Percentiles rank a stretch among this genome's conserved stretches.
Conservation (phyloP, 176 grass and related monocot genomes). For the Neostapfia colusana region DNA sequence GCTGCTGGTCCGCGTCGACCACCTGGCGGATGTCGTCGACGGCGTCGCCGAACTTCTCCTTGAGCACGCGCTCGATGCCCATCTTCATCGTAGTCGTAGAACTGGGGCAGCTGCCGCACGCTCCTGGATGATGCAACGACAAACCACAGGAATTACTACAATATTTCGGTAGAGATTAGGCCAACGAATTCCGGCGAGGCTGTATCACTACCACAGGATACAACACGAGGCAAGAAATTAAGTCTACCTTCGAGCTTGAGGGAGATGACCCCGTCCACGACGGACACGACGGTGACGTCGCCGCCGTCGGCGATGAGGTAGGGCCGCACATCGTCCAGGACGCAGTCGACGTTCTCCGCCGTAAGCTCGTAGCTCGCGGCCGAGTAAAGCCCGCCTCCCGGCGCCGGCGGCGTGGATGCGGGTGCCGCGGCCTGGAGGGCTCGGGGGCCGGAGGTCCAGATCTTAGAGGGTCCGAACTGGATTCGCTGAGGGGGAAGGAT, state of each 20-base stretch:
- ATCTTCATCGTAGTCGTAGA: slow-evolving; percentile 95
- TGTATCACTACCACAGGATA: background rate
- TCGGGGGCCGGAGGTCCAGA: slow-evolving; percentile 27
- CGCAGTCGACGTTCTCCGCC: slow-evolving; percentile 69
- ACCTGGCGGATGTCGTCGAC: slow-evolving; percentile 76
- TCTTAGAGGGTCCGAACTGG: slow-evolving; percentile 33
- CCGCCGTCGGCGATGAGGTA: slow-evolving; percentile 92
- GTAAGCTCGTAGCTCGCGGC: slow-evolving; percentile 77
- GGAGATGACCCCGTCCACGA: slow-evolving; percentile 84
- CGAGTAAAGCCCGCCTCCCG: slow-evolving; percentile 67
- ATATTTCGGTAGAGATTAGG: background rate
- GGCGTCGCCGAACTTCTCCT: slow-evolving; percentile 92
- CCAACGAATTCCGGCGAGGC: background rate
- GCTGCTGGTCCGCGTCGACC: slow-evolving; percentile 43
- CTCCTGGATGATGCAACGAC: slow-evolving; percentile 48
- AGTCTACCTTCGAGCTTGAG: slow-evolving; percentile 83
- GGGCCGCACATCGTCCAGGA: slow-evolving; percentile 80
- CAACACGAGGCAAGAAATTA: background rate
- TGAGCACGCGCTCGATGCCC: slow-evolving; percentile 90
- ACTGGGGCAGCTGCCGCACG: slow-evolving; percentile 88
- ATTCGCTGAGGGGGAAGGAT: slow-evolving; percentile 13
- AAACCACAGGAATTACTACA: background rate
- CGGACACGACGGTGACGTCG: slow-evolving; percentile 74
- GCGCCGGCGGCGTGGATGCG: slow-evolving; percentile 40
- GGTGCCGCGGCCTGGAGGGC: slow-evolving; percentile 29